phyloP scores from a whole-genome alignment of 139 green algal species.

The Picochlorum sp. region DNA sequence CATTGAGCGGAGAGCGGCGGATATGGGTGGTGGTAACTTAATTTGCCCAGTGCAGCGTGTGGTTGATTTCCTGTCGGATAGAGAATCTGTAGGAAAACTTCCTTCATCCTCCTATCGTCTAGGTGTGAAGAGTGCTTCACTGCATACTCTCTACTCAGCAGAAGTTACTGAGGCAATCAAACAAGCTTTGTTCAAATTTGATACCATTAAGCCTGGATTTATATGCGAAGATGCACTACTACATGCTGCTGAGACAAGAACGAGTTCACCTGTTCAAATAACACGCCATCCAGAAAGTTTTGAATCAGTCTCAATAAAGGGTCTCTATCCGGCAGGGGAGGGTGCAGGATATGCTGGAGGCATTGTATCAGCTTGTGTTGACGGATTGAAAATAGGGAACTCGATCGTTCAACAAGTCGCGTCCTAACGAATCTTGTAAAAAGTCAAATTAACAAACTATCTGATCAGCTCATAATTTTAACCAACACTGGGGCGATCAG shows the following conservation, averaged over 20 bases:
- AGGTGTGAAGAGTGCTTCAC: constrained; percentile 38
- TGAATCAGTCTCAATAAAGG: constrained; percentile 36
- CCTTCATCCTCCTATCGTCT: constrained; percentile 68
- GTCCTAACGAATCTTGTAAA: too few relatives aligned
- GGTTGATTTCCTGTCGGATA: constrained; percentile 56
- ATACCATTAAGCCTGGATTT: constrained; percentile 47
- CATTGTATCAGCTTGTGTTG: constrained; percentile 75
- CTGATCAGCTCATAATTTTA: too few relatives aligned
- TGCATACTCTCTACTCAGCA: constrained; percentile 64
- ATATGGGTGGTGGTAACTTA: constrained; percentile 54
- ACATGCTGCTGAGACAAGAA: constrained; percentile 72
- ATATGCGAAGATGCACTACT: constrained; percentile 38
- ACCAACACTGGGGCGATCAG: too few relatives aligned
- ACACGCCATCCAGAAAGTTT: constrained; percentile 1
- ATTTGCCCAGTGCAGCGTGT: constrained; percentile 62
- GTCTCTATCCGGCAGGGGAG: constrained; percentile 70
- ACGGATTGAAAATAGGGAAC: constrained; percentile 49
- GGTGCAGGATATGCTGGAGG: constrained; percentile 79
- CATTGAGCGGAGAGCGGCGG: constrained; percentile 36
- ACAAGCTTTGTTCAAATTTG: constrained; percentile 46
- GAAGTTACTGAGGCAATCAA: constrained; percentile 45
- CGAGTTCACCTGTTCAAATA: constrained; percentile 56
- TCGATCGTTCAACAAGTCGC: constrained; percentile 14
- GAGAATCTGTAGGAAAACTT: constrained; percentile 18
- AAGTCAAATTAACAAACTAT: too few relatives aligned